Evolutionary conservation across 2,329 filamentous ascomycete genomes (phyloP).

Genomic region (Monilinia fructicola): DNA sequence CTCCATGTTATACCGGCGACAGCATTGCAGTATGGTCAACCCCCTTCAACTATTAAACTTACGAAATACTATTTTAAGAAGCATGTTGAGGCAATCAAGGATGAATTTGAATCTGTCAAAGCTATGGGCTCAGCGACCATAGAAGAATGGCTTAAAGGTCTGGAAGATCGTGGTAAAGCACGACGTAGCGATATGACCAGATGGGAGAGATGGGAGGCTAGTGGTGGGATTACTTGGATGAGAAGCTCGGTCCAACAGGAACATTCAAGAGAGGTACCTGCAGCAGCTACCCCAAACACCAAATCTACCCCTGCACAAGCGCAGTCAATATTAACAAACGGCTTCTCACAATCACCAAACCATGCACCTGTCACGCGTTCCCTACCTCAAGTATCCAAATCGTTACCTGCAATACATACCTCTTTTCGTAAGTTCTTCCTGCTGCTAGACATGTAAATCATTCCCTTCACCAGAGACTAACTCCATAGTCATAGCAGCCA

Average conservation of each 20-base stretch:
- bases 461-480: constrained; percentile 12
- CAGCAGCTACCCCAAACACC: not conserved
- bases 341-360: constrained; percentile 2
- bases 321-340: constrained; percentile 13
- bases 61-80: constrained; percentile 65
- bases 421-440: constrained; percentile 24
- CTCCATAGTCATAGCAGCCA: constrained; percentile 26
- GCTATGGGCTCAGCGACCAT: constrained; percentile 65
- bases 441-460: not conserved
- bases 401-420: constrained; percentile 25
- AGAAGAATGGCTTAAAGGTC: constrained; percentile 78
- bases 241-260: constrained; percentile 25
- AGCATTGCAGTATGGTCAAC: constrained; percentile 53
- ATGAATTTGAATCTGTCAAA: constrained; percentile 63
- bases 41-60: constrained; percentile 50
- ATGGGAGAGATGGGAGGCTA: constrained; percentile 71
- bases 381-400: constrained; percentile 22
- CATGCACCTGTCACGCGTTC: constrained; percentile 15
- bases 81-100: constrained; percentile 61
- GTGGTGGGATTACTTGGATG: constrained; percentile 34
- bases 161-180: constrained; percentile 62
- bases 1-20: constrained; percentile 59
- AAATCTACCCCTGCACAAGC: constrained; percentile 4
- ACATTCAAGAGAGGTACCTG: constrained; percentile 18
- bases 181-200: constrained; percentile 60